Evolutionary conservation across 1,139 yeast genomes (phyloP).

Genomic region (Debaryomycetaceae sp.): DNA sequence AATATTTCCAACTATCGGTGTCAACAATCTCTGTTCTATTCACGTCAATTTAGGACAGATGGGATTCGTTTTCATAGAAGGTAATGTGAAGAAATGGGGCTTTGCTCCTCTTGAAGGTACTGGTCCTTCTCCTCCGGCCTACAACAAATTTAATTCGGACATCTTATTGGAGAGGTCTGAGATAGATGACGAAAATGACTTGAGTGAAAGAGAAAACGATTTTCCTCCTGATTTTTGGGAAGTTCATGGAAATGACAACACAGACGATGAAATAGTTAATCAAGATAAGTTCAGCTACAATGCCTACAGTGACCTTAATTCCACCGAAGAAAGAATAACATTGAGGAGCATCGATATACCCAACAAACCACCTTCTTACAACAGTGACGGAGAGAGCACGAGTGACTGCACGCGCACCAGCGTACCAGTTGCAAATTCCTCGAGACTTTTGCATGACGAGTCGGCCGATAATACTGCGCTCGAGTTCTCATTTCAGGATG

Average conservation of each 20-base stretch:
- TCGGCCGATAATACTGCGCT: not conserved
- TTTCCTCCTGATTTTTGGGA: slow-evolving; percentile 60
- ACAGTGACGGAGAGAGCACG: slow-evolving; percentile 10
- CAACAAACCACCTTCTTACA: slow-evolving; percentile 36
- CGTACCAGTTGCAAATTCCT: not conserved
- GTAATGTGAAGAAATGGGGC: slow-evolving; percentile 64
- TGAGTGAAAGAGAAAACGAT: slow-evolving; percentile 45
- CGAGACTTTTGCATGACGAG: not conserved
- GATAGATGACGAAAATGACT: slow-evolving; percentile 46
- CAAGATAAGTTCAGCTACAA: slow-evolving; percentile 40
- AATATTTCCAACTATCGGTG: slow-evolving; percentile 51
- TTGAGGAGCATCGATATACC: slow-evolving; percentile 35
- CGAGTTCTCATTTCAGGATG: not conserved
- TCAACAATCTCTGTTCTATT: slow-evolving; percentile 48
- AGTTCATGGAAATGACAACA: slow-evolving; percentile 17
- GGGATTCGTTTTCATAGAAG: slow-evolving; percentile 59
- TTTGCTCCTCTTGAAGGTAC: slow-evolving; percentile 58
- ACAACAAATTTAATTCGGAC: slow-evolving; percentile 53
- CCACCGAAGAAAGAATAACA: slow-evolving; percentile 40
- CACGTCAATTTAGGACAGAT: slow-evolving; percentile 58
- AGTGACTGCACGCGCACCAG: not conserved
- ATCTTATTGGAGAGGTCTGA: slow-evolving; percentile 54
- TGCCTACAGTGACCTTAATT: slow-evolving; percentile 35
- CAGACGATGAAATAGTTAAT: slow-evolving; percentile 11
- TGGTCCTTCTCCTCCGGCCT: slow-evolving; percentile 64